Evolutionary conservation across 768 basidiomycete genomes (phyloP), one percentile per base, ranked within the genome.

Genomic region (Hysterangium stoloniferum): DNA sequence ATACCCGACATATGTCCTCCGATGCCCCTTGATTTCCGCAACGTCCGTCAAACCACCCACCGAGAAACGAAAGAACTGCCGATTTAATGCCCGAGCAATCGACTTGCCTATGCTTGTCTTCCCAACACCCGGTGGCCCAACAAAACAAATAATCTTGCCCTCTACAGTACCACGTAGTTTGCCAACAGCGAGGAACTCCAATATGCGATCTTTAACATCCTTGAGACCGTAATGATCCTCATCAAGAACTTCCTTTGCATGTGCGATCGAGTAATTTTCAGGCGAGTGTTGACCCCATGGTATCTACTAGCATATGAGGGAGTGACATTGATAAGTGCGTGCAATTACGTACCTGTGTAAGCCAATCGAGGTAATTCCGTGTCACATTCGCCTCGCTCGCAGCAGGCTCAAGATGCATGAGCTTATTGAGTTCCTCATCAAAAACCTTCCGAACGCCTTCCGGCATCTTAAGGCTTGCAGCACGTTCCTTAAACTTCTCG

Each of bases 21-120:
- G 71, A 62, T 99, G 96, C 1, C 96, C 96, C 69, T 98, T 98
- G 62, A 99, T 97, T 75, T 98, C 96, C 49, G 96, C 96, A 1
- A 98, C 93, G 64, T 99, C 96, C 41, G 91, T 91, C 62, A 99
- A 67, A 12, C 96, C 95, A 56, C 96, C 95, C 4, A 98, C 95
- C 7, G 87, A 91, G 69, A 99, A 96, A 42, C 93, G 77, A 79
- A 94, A 98, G 71, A 98, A 98, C 64, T 91, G 84, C 53, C 95
- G 70, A 24, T 85, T 82, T 20, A 99, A 71, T 3, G 95, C 94
- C 13, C 92, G 77, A 0, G 96, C 85, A 45, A 99, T 96, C 2
- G 84, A 88, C 72, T 94, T 94, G 42, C 94, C 95, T 36, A 98
- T 96, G 50, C 82, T 85, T 4, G 95, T 98, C 72, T 98, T 97